These are phyloP conservation scores for Asparagopsis taxiformis DNA, from an alignment of 31 red algal genomes.

Conservation along the genomic window DNA sequence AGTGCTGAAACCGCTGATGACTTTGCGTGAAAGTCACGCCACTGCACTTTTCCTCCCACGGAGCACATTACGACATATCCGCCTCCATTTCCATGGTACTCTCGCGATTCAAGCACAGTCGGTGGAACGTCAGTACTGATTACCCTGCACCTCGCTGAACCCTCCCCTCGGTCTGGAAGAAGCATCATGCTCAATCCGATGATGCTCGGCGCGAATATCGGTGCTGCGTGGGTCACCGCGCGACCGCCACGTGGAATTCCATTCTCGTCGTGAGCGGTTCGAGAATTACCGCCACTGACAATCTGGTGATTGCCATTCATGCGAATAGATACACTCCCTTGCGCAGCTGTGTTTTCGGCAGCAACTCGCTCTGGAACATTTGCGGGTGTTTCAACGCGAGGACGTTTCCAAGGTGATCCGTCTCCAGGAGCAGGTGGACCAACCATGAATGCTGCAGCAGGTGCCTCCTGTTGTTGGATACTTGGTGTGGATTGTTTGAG, in stretches of 20 bases:
- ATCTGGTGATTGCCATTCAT: background rate
- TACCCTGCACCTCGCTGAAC: constrained; percentile 51
- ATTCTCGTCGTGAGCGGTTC: background rate
- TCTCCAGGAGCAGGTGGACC: background rate
- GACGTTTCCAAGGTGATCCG: constrained; percentile 27
- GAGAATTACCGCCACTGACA: background rate
- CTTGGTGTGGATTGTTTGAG: background rate
- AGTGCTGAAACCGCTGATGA: constrained; percentile 48
- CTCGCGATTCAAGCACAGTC: constrained; percentile 58
- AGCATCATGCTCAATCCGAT: constrained; percentile 81
- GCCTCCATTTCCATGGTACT: constrained; percentile 50
- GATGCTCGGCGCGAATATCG: constrained; percentile 62
- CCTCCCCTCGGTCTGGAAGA: constrained; percentile 48
- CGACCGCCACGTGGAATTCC: constrained; percentile 27
- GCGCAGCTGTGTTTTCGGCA: background rate
- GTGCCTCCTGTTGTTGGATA: background rate
- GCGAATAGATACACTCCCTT: background rate
- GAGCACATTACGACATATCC: constrained; percentile 65
- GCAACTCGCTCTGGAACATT: background rate
- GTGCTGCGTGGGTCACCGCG: constrained; percentile 46
- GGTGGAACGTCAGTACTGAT: constrained; percentile 35
- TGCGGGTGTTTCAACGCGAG: constrained; percentile 1
- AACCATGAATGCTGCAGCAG: background rate
- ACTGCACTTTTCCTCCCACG: constrained; percentile 39
- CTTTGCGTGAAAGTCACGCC: constrained; percentile 73